Conservation (phyloP, 495 filamentous ascomycete species). For the Penicillium desertorum region DNA sequence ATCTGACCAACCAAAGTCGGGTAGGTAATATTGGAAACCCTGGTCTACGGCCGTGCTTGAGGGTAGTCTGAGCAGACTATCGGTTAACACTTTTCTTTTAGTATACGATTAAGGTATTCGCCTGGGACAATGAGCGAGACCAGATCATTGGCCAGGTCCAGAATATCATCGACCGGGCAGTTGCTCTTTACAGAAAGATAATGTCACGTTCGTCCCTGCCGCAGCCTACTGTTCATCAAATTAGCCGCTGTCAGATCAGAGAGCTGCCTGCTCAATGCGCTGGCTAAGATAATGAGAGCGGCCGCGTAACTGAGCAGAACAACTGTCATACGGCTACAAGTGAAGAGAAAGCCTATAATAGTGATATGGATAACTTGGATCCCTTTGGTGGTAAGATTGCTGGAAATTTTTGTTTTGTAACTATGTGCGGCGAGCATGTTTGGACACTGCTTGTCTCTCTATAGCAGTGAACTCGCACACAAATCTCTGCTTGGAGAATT, state of each 20-base stretch:
- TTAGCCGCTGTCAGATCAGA: background rate
- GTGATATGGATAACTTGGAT: background rate
- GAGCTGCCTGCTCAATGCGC: background rate
- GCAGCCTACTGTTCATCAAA: background rate
- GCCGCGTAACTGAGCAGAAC: background rate
- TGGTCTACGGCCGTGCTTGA: background rate
- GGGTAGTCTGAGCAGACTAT: background rate
- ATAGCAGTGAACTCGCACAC: background rate
- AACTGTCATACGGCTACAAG: background rate
- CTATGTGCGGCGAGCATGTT: background rate
- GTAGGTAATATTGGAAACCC: background rate
- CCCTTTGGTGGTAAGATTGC: background rate
- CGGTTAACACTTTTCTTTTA: background rate
- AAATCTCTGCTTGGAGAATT: background rate
- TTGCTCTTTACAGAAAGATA: background rate
- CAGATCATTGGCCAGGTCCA: background rate
- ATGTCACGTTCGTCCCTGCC: background rate
- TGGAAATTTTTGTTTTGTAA: background rate
- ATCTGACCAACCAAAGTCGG: background rate
- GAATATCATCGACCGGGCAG: background rate
- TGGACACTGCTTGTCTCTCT: background rate
- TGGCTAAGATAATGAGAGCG: background rate
- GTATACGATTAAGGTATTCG: background rate
- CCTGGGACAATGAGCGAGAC: background rate
- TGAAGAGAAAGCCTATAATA: background rate